Evolutionary conservation across 1,284 basidiomycete genomes (phyloP), one percentile per base, ranked within the genome.

Genomic region (Abortiporus biennis): DNA sequence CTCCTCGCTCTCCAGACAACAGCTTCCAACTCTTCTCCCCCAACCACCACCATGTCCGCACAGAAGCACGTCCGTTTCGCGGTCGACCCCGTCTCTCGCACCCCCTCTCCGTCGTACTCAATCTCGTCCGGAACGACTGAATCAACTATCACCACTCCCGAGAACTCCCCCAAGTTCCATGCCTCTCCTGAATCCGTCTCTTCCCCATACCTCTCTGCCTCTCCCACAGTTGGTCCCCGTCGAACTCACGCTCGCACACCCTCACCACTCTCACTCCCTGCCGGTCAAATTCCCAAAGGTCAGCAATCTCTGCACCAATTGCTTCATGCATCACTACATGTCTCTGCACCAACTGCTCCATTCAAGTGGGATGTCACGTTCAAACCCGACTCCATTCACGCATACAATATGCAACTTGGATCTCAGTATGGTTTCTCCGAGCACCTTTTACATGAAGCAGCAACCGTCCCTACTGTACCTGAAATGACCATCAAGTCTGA

Each of bases 321-420:
- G 16, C 35, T 37, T 23, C 30, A 25, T 19, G 5, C 37, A 16
- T n/a, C 37, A 29, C 27, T 12, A 19, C 41, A 12, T 30, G 6
- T 30, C 4, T 21, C 8, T 24, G 27, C 27, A 22, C 20, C 36
- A n/a, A 29, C 5, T 6, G 6, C 23, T 9, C 16, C 41, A 27
- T 17, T 43, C 22, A 17, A 27, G n/a, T 43, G 41, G 41, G 25
- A 43, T 17, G 35, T 43, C 9, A 24, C 41, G 4, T 4, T 36
- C 8, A 5, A 29, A 19, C 23, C 35, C 11, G 21, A 24, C 5
- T 4, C 8, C 22, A 43, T 43, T 19, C 30, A 43, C 41, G 24
- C 35, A 27, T 23, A 6, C 31, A 16, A 11, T 17, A 13, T 22
- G 5, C 37, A 15, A 19, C 30, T 25, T 6, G 6, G 22, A 21